phyloP scores from a whole-genome alignment of 495 filamentous ascomycete species.

The Penicillium daleae region DNA sequence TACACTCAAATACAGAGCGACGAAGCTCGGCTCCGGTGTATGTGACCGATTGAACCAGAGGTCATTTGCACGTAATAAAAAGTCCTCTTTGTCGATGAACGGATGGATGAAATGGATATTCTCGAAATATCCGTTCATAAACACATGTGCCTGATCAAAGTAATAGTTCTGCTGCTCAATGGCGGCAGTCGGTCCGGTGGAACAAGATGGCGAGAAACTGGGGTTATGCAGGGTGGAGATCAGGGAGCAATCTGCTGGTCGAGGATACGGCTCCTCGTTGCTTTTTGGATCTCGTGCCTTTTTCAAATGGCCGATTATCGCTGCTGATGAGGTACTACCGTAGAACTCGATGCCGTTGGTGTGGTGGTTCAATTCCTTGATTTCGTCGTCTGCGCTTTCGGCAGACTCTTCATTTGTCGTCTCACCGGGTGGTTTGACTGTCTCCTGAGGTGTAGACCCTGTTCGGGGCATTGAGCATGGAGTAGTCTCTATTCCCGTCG shows the following conservation, averaged over 20 bases:
- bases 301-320: constrained; percentile 39
- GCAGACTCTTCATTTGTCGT: constrained; percentile 28
- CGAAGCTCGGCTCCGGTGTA: constrained; percentile 42
- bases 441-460: constrained; percentile 31
- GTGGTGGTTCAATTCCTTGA: constrained; percentile 44
- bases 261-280: constrained; percentile 20
- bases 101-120: constrained; percentile 49
- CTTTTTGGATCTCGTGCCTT: constrained; percentile 34
- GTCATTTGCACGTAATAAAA: constrained; percentile 40
- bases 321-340: constrained; percentile 44
- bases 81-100: constrained; percentile 47
- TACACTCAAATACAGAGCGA: constrained; percentile 46
- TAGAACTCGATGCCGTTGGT: constrained; percentile 48
- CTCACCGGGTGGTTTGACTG: constrained; percentile 19
- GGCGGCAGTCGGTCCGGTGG: constrained; percentile 23
- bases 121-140: constrained; percentile 50
- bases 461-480: constrained; percentile 36
- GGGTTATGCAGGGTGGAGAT: constrained; percentile 46
- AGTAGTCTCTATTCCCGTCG: constrained; percentile 28
- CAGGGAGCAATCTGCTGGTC: constrained; percentile 31
- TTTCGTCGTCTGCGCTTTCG: constrained; percentile 37
- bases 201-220: constrained; percentile 40
- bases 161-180: constrained; percentile 43
- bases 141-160: constrained; percentile 45
- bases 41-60: constrained; percentile 40